Conservation (phyloP, 1,139 yeast species). For the Zygosaccharomyces sapae region DNA sequence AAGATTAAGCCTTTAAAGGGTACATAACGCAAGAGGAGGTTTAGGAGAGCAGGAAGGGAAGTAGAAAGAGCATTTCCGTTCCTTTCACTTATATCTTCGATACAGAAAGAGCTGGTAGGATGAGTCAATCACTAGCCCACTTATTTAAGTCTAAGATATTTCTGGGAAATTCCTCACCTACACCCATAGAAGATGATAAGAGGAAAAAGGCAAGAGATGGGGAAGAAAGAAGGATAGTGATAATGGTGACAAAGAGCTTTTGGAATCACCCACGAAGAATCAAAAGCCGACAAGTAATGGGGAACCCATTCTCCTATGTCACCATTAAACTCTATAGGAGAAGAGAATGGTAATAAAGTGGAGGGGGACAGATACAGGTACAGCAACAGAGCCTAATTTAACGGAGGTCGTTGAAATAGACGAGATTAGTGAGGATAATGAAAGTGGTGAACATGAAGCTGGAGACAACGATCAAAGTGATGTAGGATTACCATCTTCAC, state of each 20-base stretch:
- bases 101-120: slow-evolving; percentile 4
- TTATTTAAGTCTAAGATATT: slow-evolving; percentile 19
- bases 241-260: background rate
- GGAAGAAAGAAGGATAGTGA: slow-evolving; percentile 5
- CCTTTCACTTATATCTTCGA: too few relatives aligned
- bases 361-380: too few relatives aligned
- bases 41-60: too few relatives aligned
- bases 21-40: too few relatives aligned
- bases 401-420: background rate
- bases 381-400: too few relatives aligned
- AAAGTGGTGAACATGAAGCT: too few relatives aligned
- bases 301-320: slow-evolving; percentile 4
- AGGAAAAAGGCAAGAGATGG: slow-evolving; percentile 12
- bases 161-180: slow-evolving; percentile 11
- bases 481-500: background rate
- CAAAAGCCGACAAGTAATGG: background rate
- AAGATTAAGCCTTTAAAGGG: too few relatives aligned
- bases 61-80: too few relatives aligned
- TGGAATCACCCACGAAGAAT: slow-evolving; percentile 1
- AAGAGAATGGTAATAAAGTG: slow-evolving; percentile 4
- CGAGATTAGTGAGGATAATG: background rate
- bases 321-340: slow-evolving; percentile 12
- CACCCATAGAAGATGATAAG: slow-evolving; percentile 7
- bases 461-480: too few relatives aligned
- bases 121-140: slow-evolving; percentile 23